Evolutionary conservation across 768 basidiomycete genomes (phyloP), one percentile per base, ranked within the genome.

Genomic region (Paxillus rubicundulus): DNA sequence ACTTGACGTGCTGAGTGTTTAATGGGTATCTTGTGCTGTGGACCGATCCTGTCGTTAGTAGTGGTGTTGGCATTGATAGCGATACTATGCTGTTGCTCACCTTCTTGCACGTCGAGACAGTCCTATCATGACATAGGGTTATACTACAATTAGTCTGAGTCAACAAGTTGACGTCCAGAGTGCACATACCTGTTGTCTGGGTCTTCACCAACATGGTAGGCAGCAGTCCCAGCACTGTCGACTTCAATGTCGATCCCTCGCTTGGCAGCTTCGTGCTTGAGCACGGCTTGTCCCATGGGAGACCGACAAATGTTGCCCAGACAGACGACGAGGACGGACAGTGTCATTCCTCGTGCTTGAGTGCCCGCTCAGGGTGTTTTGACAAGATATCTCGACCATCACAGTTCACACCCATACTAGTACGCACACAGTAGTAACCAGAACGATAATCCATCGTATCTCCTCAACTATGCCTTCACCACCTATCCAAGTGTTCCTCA

Each of bases 281-380:
- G 77, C 20, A 95, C 89, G 2, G 92, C 93, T 72, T 94, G 91
- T 28, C 92, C 93, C 84, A 96, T 91, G 0, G 93, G 92, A 20
- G 90, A 92, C 32, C 93, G 85, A 65, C 92, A 92, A 53, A 92
- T 91, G 65, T 92, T 92, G 12, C 89, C 89, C 52, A 91, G 70
- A 58, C 90, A 92, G 34, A 92, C 88, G 54, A 91, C 70, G 45
- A 92, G 80, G 28, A 86, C 87, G 48, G 81, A 79, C 57, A 81
- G 59, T 27, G 69, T 48, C 62, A 71, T 63, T 55, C 16, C 18
- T 21, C 12, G 38, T 18, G 27, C 21, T 36, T 13, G 28, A 64
- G 51, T 33, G 17, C 33, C 33, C 1, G 24, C 7, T 5, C 36
- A 12, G 18, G 12, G 38, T 32, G 40, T 41, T 40, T 33, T 49